Evolutionary conservation across 495 filamentous ascomycete species (phyloP).

Genomic region (Aspergillus cristatus): DNA sequence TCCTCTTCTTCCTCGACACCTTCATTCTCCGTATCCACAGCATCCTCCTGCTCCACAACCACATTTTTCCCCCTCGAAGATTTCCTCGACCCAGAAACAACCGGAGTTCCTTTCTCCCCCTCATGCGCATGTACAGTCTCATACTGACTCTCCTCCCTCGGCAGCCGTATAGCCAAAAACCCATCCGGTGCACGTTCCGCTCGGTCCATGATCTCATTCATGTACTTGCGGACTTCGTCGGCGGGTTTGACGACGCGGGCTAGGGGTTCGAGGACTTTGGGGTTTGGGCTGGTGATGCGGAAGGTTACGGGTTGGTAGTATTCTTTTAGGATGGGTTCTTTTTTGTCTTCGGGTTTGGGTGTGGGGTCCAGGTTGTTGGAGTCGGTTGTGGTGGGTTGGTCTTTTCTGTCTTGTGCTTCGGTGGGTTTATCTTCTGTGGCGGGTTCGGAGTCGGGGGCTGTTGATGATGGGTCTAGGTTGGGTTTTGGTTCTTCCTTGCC

Average conservation of each 20-base stretch:
- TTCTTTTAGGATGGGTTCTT: slow-evolving; percentile 40
- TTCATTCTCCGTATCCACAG: slow-evolving; percentile 12
- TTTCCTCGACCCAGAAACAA: too few species aligned
- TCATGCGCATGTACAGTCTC: too few species aligned
- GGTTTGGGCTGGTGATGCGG: slow-evolving; percentile 54
- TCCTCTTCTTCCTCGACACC: slow-evolving; percentile 28
- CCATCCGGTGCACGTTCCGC: slow-evolving; percentile 62
- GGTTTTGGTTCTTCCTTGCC: slow-evolving; percentile 14
- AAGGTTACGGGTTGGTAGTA: slow-evolving; percentile 91
- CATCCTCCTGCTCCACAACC: slow-evolving; percentile 29
- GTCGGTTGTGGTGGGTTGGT: slow-evolving; percentile 1
- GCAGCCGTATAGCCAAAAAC: slow-evolving; percentile 56
- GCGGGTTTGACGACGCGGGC: slow-evolving; percentile 65
- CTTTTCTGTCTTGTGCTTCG: slow-evolving; percentile 2
- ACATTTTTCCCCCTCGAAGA: slow-evolving; percentile 4
- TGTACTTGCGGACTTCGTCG: slow-evolving; percentile 71
- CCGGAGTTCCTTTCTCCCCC: too few species aligned
- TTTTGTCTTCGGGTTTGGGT: slow-evolving; percentile 1
- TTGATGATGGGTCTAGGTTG: not conserved
- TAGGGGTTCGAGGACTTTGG: slow-evolving; percentile 63
- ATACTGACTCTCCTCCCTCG: slow-evolving; percentile 40
- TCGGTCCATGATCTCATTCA: slow-evolving; percentile 74
- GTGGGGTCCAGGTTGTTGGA: not conserved
- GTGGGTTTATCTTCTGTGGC: slow-evolving; percentile 3
- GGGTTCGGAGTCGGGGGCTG: slow-evolving; percentile 7